Base-by-base conservation (phyloP, 2,329 filamentous ascomycete species). In the Lachnellula arida region DNA sequence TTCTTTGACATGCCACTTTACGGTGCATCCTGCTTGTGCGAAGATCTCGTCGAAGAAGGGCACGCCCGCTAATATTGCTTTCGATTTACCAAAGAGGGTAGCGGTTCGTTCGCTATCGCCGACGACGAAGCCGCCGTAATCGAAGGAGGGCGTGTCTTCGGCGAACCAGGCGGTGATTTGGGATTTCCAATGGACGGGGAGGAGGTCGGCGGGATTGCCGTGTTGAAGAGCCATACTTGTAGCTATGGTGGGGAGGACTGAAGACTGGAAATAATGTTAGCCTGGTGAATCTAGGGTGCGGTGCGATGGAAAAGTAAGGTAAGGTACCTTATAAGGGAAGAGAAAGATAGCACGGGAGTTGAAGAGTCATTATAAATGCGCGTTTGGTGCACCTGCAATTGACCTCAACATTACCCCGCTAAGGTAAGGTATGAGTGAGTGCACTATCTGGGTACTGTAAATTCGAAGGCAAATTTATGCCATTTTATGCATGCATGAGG, bases 41-140 rank as follows among this genome's bases (percentile, higher is more conserved):
- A 99, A 97, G 57, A 97, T 88, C 73, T 97, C 93, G 71, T 95
- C 81, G 77, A 97, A 92, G 77, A 99, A 99, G 2, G 94, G 94
- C 3, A 94, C 84, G 54, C 94, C 94, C 42, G 94, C 94, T 47
- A 99, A 78, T 49, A 97, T 80, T 60, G 94, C 94, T 3, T 77
- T 70, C n/a, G 82, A 85, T 71, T 89, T 89, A 58, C 80, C 84
- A 74, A 81, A 87, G 40, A 89, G 79, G 4, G 82, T 87, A 19
- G 86, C 86, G 14, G 79, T 82, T 56, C 82, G 81, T 8, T 76
- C 73, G 28, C 74, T 75, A 40, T 88, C 83, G 61, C 94, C 94
- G 23, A 99, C 94, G 6, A 99, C 94, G 73, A 96, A 99, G 58
- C 94, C 94, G 67, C 90, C 94, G 72, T 96, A 97, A 78, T 99